Conservation (phyloP, 495 filamentous ascomycete species). For the Neurospora terricola region DNA sequence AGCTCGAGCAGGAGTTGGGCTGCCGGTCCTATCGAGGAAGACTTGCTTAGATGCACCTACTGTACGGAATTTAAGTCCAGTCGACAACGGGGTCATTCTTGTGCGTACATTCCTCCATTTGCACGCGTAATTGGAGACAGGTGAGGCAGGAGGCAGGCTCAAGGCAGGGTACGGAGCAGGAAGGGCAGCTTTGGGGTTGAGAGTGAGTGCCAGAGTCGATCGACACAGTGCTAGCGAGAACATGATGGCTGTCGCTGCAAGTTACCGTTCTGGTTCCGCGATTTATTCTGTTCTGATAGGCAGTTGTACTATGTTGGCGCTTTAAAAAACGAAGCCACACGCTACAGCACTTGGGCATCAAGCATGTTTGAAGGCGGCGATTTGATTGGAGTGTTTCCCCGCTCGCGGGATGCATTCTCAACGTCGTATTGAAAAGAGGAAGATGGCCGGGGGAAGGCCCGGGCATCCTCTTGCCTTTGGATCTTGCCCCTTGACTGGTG, state of each 20-base stretch:
- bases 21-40: no score
- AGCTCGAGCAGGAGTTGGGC: no score
- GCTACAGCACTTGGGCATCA: neutral
- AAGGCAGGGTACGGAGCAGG: neutral
- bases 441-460: neutral
- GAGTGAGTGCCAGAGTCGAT: neutral
- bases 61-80: no score
- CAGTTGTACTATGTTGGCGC: neutral
- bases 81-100: no score
- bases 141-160: neutral
- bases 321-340: neutral
- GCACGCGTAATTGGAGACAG: no score
- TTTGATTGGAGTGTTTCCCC: neutral
- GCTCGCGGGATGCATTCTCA: neutral
- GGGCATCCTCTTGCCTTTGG: neutral
- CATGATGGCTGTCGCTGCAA: neutral
- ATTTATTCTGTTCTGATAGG: neutral
- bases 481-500: neutral
- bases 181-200: no score
- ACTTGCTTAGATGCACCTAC: no score
- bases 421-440: neutral
- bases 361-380: neutral
- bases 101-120: no score
- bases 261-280: neutral
- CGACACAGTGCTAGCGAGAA: neutral